A percentile compares a stretch with the other conserved stretches of the same genome.
Evolutionary conservation across 352 stramenopile species (phyloP).

Genomic region (Pythium phragmitis): DNA sequence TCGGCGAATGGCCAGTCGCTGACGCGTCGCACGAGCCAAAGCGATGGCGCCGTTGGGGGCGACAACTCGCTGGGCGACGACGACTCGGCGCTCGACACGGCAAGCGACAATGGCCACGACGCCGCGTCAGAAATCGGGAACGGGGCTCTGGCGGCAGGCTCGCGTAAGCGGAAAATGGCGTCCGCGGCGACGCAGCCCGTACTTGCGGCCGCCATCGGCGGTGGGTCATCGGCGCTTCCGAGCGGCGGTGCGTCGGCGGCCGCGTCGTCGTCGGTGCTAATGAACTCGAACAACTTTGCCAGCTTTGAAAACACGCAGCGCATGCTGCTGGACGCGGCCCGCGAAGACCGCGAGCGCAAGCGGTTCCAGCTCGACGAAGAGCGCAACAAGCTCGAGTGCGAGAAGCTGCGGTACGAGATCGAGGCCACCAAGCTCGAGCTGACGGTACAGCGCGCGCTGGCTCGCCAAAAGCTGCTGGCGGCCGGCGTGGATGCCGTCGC

Average conservation of each 20-base stretch:
- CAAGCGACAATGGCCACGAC: conserved; percentile 25
- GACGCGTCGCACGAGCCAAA: conserved; percentile 19
- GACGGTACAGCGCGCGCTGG: conserved; percentile 48
- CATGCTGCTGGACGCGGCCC: conserved; percentile 46
- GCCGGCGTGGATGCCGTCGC: conserved; percentile 41
- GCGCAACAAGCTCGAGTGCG: conserved; percentile 55
- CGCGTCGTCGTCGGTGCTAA: conserved; percentile 14
- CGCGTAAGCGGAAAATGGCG: conserved; percentile 24
- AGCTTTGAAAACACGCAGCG: conserved; percentile 51
- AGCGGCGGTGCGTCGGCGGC: not conserved
- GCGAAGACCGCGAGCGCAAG: conserved; percentile 64
- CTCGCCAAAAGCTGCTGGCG: conserved; percentile 52
- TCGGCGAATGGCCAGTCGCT: not conserved
- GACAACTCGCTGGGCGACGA: conserved; percentile 23
- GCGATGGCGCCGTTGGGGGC: not conserved
- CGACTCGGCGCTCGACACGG: conserved; percentile 24
- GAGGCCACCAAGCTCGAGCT: conserved; percentile 52
- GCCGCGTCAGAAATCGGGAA: not conserved
- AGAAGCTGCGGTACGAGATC: conserved; percentile 62
- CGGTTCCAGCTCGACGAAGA: conserved; percentile 63
- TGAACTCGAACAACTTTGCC: conserved; percentile 31
- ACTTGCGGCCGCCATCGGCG: conserved; percentile 1
- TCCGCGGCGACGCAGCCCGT: not conserved
- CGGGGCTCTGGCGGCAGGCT: not conserved
- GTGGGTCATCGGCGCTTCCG: not conserved